Conservation (phyloP, 176 grass and related monocot species). For the Phoenix roebelenii region DNA sequence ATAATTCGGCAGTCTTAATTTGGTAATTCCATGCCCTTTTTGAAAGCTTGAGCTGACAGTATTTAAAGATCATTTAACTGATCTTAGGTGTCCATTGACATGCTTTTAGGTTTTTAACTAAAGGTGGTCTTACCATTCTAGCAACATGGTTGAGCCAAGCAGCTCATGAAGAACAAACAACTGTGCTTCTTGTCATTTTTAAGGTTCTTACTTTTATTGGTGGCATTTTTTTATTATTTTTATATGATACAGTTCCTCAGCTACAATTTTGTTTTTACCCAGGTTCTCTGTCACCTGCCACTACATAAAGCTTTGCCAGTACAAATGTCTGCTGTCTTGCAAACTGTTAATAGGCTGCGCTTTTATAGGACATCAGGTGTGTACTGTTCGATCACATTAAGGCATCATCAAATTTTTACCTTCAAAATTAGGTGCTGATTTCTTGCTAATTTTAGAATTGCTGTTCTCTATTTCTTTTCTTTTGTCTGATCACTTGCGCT, state of each 20-base stretch:
- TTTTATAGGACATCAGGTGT: conserved; percentile 97
- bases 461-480: no score
- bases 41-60: conserved; percentile 10
- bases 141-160: conserved; percentile 75
- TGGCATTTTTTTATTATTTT: conserved; percentile 17
- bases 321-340: conserved; percentile 68
- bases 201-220: conserved; percentile 43
- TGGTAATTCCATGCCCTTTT: conserved; percentile 34
- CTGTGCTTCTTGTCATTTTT: conserved; percentile 75
- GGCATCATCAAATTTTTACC: not conserved
- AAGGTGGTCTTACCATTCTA: conserved; percentile 73
- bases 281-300: conserved; percentile 85
- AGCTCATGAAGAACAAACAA: conserved; percentile 83
- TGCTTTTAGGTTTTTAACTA: conserved; percentile 67
- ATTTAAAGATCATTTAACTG: conserved; percentile 8
- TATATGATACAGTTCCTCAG: not conserved
- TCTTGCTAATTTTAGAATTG: no score
- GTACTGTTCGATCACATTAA: conserved; percentile 14
- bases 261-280: conserved; percentile 9
- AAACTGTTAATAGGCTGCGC: conserved; percentile 77
- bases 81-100: conserved; percentile 1
- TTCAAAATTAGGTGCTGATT: no score
- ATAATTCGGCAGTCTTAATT: conserved; percentile 64
- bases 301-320: conserved; percentile 75
- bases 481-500: no score